Conservation (phyloP, 257 asterid species). For the Plantago major region DNA sequence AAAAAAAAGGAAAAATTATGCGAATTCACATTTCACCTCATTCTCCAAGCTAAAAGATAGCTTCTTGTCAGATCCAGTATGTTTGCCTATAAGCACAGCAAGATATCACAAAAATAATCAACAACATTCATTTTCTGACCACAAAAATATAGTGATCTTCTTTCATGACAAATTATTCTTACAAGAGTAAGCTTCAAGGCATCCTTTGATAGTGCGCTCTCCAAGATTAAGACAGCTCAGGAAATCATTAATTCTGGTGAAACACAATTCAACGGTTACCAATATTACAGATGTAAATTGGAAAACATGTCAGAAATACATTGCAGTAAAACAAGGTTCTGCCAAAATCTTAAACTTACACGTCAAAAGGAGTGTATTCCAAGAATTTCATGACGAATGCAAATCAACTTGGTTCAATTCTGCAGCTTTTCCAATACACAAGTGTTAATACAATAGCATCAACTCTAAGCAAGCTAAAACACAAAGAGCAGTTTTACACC, state of each 20-base stretch:
- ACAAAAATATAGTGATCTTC: constrained; percentile 5
- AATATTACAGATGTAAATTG: constrained; percentile 9
- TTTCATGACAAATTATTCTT: constrained; percentile 31
- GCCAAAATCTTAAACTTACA: constrained; percentile 34
- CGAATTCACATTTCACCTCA: constrained; percentile 44
- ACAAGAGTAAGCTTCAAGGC: constrained; percentile 96
- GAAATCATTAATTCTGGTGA: constrained; percentile 69
- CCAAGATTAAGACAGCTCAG: constrained; percentile 82
- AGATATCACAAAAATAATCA: constrained; percentile 11
- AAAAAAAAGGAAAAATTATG: background rate
- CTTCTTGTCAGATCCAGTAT: constrained; percentile 82
- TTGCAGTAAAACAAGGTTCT: background rate
- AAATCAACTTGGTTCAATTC: constrained; percentile 10
- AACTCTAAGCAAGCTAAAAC: no score
- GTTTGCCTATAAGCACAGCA: constrained; percentile 57
- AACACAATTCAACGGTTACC: constrained; percentile 7
- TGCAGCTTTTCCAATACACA: background rate
- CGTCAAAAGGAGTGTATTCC: constrained; percentile 82
- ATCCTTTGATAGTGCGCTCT: constrained; percentile 77
- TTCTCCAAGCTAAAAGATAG: constrained; percentile 90
- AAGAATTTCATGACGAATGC: constrained; percentile 67
- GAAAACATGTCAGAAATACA: background rate
- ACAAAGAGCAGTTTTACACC: no score
- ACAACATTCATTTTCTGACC: constrained; percentile 10
- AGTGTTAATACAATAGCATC: background rate